Base-by-base conservation (phyloP, 495 filamentous ascomycete species). In the Podospora fimiseda region DNA sequence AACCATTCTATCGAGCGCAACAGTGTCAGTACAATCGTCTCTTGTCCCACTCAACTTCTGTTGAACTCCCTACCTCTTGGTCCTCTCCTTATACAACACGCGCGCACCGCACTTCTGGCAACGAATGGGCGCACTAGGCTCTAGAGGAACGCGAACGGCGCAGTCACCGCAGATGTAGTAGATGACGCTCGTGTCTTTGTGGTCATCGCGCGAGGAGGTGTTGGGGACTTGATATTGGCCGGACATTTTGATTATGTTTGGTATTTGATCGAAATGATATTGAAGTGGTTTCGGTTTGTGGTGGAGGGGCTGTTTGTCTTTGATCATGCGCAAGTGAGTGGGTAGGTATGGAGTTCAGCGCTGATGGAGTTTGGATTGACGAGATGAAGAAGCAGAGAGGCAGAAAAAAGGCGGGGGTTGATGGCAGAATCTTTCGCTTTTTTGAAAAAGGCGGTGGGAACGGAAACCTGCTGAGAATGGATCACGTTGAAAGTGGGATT, bases 41-140 rank as follows among this genome's bases (percentile, higher is more conserved):
- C 7, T 20, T 1, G 15, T n/a, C n/a, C n/a, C n/a, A n/a, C n/a
- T n/a, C n/a, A n/a, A n/a, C n/a, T n/a, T n/a, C n/a, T n/a, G n/a
- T n/a, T n/a, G n/a, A n/a, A n/a, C n/a, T n/a, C n/a, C n/a, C n/a
- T 68, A 96, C 93, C 94, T 80, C 78, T 95, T 96, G 27, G 93
- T 99, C 61, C 93, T 74, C 81, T 95, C 89, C 80, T 99, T 99
- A 71, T 96, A 96, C 54, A 99, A 73, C 47, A 99, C 89, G 54
- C 93, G 86, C 65, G 95, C 90, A 20, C 93, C 94, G 67, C 93
- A 99, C 70, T 92, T 89, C 71, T 91, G 89, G 76, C 93, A 99
- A 21, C 93, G 83, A 59, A 97, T 94, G 50, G 87, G 85, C 60
- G 95, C 90, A 50, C 83, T 88, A 54, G 86, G 80, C 71, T 88